Evolutionary conservation across 176 grass and related monocot species (phyloP).

Genomic region (Stipa capillata): DNA sequence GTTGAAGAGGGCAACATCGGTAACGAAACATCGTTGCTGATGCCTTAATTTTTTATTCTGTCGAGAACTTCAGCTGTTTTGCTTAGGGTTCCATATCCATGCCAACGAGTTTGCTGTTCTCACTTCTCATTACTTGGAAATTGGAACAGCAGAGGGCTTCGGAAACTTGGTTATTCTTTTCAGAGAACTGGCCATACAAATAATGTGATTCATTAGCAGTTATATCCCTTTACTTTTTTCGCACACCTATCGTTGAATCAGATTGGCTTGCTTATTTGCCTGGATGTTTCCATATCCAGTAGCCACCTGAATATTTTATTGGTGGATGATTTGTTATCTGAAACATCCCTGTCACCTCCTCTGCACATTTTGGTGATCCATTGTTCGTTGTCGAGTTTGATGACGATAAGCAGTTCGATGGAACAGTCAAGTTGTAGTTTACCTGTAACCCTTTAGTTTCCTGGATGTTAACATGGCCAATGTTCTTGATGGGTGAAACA

Average conservation of each 20-base stretch:
- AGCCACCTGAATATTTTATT: not conserved
- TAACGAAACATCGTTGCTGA: not conserved
- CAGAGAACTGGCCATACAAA: not conserved
- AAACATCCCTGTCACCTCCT: not conserved
- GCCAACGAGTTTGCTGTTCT: not conserved
- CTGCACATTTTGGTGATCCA: not conserved
- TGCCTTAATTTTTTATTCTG: not conserved
- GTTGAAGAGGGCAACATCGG: not conserved
- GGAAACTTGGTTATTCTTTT: not conserved
- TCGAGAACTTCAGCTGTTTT: not conserved
- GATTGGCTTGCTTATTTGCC: not conserved
- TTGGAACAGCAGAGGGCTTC: not conserved
- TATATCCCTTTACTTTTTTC: not conserved
- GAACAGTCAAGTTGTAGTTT: conserved; percentile 16
- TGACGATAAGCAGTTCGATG: not conserved
- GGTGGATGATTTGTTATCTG: not conserved
- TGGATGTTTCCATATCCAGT: not conserved
- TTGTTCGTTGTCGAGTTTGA: not conserved
- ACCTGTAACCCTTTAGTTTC: not conserved
- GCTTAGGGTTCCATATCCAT: conserved; percentile 12
- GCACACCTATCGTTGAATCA: not conserved
- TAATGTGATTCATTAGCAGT: conserved; percentile 8
- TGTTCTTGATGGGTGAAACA: not conserved
- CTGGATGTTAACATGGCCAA: not conserved
- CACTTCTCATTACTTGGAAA: not conserved